Conservation (phyloP, 75 land plant genomes). For the Picea glauca region DNA sequence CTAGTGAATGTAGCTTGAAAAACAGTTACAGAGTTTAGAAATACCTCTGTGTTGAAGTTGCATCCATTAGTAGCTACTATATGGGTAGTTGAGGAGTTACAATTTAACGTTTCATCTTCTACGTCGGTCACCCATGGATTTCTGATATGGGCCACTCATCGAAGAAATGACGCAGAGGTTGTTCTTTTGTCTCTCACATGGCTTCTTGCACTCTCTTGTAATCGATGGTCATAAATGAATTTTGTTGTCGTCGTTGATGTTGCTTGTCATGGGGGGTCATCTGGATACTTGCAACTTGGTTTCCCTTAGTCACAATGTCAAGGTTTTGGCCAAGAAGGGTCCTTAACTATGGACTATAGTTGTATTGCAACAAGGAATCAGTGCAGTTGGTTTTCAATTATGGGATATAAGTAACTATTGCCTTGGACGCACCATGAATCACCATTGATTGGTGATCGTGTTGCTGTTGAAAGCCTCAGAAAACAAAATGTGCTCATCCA, state of each 20-base stretch:
- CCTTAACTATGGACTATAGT: not conserved
- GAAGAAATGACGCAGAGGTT: conserved; percentile 26
- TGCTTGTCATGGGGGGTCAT: too few relatives aligned
- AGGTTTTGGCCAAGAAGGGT: conserved; percentile 5
- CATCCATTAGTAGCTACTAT: too few relatives aligned
- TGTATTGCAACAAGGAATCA: not conserved
- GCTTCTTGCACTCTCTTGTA: conserved; percentile 11
- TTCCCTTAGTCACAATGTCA: conserved; percentile 1
- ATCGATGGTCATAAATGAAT: conserved; percentile 23
- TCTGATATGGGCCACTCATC: conserved; percentile 21
- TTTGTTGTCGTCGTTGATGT: conserved; percentile 18
- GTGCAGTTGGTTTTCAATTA: not conserved
- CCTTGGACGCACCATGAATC: not conserved
- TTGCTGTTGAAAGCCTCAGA: not conserved
- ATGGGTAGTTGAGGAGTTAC: conserved; percentile 14
- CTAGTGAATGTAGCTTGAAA: too few relatives aligned
- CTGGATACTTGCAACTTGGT: not conserved
- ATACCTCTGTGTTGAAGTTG: too few relatives aligned
- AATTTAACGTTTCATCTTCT: conserved; percentile 6
- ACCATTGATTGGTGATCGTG: conserved; percentile 3
- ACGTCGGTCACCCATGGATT: conserved; percentile 13
- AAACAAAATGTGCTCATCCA: not conserved
- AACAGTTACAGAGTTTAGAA: too few relatives aligned
- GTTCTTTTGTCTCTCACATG: not conserved
- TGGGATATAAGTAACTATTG: not conserved